Evolutionary conservation across 1,284 basidiomycete species (phyloP).

Genomic region (Stygiomarasmius scandens): DNA sequence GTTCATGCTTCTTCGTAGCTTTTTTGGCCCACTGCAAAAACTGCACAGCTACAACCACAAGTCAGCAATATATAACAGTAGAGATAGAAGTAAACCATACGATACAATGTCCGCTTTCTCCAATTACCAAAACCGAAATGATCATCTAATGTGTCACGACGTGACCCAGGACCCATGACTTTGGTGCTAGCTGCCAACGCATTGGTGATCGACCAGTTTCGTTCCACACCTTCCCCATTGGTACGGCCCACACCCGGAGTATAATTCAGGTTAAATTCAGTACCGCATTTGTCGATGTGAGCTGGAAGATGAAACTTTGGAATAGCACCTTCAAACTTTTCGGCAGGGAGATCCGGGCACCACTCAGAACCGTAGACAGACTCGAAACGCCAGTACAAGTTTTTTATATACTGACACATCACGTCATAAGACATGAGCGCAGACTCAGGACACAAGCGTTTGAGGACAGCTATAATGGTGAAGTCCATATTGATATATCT

Average conservation of each 20-base stretch:
- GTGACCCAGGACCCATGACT: not conserved
- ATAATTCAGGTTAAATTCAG: not conserved
- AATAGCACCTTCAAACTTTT: not conserved
- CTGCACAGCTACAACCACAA: no score
- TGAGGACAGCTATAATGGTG: no score
- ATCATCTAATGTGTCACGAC: not conserved
- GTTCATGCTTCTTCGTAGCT: not conserved
- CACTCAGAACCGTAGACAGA: no score
- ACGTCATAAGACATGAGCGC: no score
- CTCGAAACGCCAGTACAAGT: no score
- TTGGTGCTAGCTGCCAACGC: not conserved
- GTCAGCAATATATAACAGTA: no score
- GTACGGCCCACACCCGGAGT: not conserved
- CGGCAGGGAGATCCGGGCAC: no score
- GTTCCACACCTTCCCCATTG: not conserved
- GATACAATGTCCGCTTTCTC: not conserved
- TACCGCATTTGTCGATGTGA: not conserved
- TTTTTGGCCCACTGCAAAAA: not conserved
- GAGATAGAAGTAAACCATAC: not conserved
- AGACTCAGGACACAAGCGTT: no score
- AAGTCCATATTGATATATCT: not conserved
- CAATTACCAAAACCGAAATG: not conserved
- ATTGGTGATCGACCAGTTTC: not conserved
- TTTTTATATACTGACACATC: no score
- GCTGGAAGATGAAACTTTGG: slow-evolving; percentile 2